A percentile compares a stretch with the other conserved stretches of the same genome.
These are phyloP conservation scores for Naganishia friedmannii DNA, from an alignment of 768 basidiomycete species.

Conservation along the genomic window DNA sequence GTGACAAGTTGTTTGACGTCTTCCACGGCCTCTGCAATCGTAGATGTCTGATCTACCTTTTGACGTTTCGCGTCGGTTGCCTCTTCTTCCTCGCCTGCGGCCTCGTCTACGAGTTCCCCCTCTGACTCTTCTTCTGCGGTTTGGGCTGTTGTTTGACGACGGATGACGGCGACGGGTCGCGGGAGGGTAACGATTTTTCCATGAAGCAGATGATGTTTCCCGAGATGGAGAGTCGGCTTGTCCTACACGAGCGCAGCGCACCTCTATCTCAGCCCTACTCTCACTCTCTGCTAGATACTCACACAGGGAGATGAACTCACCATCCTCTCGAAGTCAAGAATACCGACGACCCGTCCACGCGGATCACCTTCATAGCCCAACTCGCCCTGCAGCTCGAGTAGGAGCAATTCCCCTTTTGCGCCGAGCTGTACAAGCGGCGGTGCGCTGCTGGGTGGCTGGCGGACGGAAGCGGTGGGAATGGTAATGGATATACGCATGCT, in stretches of 20 bases:
- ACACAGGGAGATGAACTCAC: slow-evolving; percentile 33
- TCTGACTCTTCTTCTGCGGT: slow-evolving; percentile 17
- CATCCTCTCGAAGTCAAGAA: slow-evolving; percentile 62
- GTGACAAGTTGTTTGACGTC: neutral
- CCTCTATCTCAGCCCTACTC: slow-evolving; percentile 9
- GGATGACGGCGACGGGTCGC: slow-evolving; percentile 77
- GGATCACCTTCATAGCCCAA: slow-evolving; percentile 68
- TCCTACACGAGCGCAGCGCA: slow-evolving; percentile 55
- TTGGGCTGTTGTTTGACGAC: slow-evolving; percentile 31
- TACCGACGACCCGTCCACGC: slow-evolving; percentile 74
- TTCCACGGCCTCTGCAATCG: neutral
- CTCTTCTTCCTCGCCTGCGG: slow-evolving; percentile 34
- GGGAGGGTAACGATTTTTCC: slow-evolving; percentile 72
- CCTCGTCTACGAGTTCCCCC: slow-evolving; percentile 28
- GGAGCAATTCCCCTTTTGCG: slow-evolving; percentile 63
- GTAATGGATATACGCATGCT: slow-evolving; percentile 14
- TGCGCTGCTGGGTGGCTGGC: neutral
- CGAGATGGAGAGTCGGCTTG: slow-evolving; percentile 74
- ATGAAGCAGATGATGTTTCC: slow-evolving; percentile 79
- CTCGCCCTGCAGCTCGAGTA: slow-evolving; percentile 83
- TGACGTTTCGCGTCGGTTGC: slow-evolving; percentile 24
- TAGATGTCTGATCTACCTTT: neutral
- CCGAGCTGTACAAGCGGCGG: slow-evolving; percentile 26
- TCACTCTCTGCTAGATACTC: neutral
- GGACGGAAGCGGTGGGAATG: slow-evolving; percentile 14